Percentiles rank a stretch among this genome's conserved stretches.
phyloP scores from a whole-genome alignment of 129 eudicot species.

The Flaveria linearis region DNA sequence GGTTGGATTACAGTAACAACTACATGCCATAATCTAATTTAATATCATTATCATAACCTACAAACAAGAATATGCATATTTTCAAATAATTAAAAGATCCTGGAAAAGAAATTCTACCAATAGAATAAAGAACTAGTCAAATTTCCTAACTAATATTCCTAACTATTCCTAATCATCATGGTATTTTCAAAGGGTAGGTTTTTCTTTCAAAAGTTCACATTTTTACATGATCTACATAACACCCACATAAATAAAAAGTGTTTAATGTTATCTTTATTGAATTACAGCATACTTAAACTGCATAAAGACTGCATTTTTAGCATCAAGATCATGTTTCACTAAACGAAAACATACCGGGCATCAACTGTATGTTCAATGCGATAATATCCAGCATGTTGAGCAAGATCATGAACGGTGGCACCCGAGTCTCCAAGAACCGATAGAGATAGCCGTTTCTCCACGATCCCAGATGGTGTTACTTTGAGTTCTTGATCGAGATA shows the following conservation, averaged over 20 bases:
- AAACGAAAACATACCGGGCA: slow-evolving; percentile 54
- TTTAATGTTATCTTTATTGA: background rate
- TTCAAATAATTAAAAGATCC: slow-evolving; percentile 16
- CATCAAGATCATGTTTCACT: slow-evolving; percentile 1
- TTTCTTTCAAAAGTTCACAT: slow-evolving; percentile 1
- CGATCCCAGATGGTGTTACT: slow-evolving; percentile 36
- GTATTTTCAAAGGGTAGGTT: slow-evolving; percentile 33
- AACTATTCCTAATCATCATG: slow-evolving; percentile 26
- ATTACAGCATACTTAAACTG: slow-evolving; percentile 13
- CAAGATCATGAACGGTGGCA: slow-evolving; percentile 56
- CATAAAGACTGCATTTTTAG: slow-evolving; percentile 11
- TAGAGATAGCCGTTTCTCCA: slow-evolving; percentile 53
- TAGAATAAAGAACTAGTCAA: slow-evolving; percentile 31
- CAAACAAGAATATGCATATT: background rate
- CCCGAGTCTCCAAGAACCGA: slow-evolving; percentile 49
- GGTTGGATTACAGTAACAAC: background rate
- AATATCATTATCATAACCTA: background rate
- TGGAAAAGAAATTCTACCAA: slow-evolving; percentile 1
- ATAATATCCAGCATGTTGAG: slow-evolving; percentile 91
- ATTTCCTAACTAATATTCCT: slow-evolving; percentile 36
- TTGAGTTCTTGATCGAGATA: slow-evolving; percentile 27
- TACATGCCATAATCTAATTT: background rate
- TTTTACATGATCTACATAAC: slow-evolving; percentile 6
- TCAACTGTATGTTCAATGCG: slow-evolving; percentile 64
- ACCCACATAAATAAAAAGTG: background rate